A percentile compares a stretch with the other conserved stretches of the same genome.
phyloP scores from a whole-genome alignment of 169 alveolate species.

The Plasmodium yoelii region DNA sequence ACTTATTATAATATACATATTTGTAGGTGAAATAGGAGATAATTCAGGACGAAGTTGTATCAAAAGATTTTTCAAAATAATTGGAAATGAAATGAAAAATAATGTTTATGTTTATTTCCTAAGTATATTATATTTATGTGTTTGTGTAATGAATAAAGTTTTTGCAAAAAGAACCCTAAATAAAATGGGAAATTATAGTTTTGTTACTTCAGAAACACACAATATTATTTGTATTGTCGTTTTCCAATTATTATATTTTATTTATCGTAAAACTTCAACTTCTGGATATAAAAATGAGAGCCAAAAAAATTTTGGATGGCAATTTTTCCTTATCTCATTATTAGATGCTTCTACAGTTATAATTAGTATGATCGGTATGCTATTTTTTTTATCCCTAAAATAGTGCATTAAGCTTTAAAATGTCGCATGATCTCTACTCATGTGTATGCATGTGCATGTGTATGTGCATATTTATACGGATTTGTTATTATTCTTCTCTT shows the following conservation, averaged over 20 bases:
- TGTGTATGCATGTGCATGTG: background rate
- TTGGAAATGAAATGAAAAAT: slow-evolving; percentile 3
- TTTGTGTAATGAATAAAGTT: slow-evolving; percentile 63
- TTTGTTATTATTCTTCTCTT: background rate
- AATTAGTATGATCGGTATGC: no score
- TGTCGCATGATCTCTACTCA: background rate
- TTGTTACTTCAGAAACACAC: slow-evolving; percentile 53
- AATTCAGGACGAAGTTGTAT: background rate
- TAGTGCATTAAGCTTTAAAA: no score
- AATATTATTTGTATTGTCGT: slow-evolving; percentile 27
- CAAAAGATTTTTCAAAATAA: background rate
- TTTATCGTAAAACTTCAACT: background rate
- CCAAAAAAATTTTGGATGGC: background rate
- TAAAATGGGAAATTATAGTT: slow-evolving; percentile 54
- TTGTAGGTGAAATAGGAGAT: slow-evolving; percentile 6
- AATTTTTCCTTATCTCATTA: no score
- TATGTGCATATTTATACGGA: background rate
- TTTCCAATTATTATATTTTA: slow-evolving; percentile 14
- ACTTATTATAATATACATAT: background rate
- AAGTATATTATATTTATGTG: slow-evolving; percentile 20
- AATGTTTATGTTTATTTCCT: slow-evolving; percentile 14
- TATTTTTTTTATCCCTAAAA: no score
- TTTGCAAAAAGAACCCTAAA: slow-evolving; percentile 59
- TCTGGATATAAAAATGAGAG: background rate
- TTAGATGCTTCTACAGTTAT: no score